Percentiles rank a stretch among this genome's conserved stretches.
phyloP scores from a whole-genome alignment of 805 yeast species.

The Lipomyces chichibuensis region DNA sequence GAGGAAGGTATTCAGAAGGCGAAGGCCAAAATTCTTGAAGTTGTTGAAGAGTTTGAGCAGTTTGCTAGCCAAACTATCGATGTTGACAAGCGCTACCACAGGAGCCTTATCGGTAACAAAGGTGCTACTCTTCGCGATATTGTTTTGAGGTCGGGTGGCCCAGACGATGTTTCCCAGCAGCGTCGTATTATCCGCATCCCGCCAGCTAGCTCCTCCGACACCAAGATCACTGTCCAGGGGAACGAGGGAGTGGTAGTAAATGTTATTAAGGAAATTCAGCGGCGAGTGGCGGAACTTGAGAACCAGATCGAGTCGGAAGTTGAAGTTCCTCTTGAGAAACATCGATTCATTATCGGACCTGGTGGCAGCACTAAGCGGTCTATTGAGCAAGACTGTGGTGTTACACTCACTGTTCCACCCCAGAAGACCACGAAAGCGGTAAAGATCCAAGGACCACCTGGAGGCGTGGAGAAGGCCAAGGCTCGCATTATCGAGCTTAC shows the following conservation, averaged over 20 bases:
- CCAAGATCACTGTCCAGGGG: constrained; percentile 68
- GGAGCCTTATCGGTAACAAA: constrained; percentile 73
- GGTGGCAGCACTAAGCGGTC: constrained; percentile 68
- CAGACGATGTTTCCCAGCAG: constrained; percentile 54
- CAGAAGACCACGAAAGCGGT: constrained; percentile 22
- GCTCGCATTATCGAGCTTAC: constrained; percentile 25
- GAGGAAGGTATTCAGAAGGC: constrained; percentile 76
- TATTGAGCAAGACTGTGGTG: constrained; percentile 61
- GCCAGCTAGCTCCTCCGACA: constrained; percentile 54
- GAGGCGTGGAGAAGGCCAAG: constrained; percentile 31
- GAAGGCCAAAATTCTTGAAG: constrained; percentile 58
- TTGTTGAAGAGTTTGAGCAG: constrained; percentile 69
- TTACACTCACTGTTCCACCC: constrained; percentile 63
- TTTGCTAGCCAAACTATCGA: constrained; percentile 58
- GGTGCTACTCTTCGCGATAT: constrained; percentile 77
- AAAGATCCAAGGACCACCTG: constrained; percentile 24
- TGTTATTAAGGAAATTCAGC: constrained; percentile 65
- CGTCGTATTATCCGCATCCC: constrained; percentile 69
- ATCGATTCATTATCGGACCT: constrained; percentile 73
- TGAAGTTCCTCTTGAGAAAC: constrained; percentile 56
- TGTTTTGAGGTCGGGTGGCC: constrained; percentile 76
- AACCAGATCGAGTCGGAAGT: constrained; percentile 56
- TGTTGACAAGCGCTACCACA: constrained; percentile 75
- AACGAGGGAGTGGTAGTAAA: constrained; percentile 69
- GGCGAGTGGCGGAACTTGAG: constrained; percentile 48